A percentile compares a stretch with the other conserved stretches of the same genome.
These are phyloP conservation scores for Verticillium alfalfae DNA, from an alignment of 2,329 filamentous ascomycete species.

Conservation along the genomic window DNA sequence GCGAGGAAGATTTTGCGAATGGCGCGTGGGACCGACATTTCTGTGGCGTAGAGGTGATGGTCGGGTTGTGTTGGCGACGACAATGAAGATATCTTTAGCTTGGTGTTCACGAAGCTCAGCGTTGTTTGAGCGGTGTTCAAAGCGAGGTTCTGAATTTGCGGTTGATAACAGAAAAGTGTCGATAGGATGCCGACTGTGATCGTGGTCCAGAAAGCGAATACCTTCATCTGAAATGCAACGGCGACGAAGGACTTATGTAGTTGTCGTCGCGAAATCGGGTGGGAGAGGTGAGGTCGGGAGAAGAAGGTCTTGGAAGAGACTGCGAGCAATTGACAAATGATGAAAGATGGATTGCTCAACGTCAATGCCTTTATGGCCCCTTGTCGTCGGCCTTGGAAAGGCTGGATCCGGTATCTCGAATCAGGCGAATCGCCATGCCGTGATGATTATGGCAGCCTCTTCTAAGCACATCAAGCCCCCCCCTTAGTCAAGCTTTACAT, in stretches of 20 bases:
- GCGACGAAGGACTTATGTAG: background rate
- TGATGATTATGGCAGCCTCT: conserved; percentile 4
- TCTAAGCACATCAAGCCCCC: conserved; percentile 4
- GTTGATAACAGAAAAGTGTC: conserved; percentile 16
- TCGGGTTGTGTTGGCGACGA: conserved; percentile 5
- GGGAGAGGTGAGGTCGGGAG: background rate
- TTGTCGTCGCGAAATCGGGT: background rate
- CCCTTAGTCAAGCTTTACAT: conserved; percentile 22
- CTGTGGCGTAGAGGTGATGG: conserved; percentile 26
- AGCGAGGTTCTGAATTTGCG: conserved; percentile 14
- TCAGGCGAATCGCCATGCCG: background rate
- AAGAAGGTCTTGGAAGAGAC: background rate
- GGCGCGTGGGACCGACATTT: conserved; percentile 65
- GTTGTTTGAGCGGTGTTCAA: conserved; percentile 7
- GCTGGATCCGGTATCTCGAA: background rate
- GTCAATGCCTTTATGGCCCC: background rate
- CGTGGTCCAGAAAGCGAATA: conserved; percentile 18
- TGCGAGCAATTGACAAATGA: background rate
- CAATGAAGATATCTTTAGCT: background rate
- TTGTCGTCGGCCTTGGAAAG: background rate
- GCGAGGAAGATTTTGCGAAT: conserved; percentile 83
- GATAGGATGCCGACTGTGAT: conserved; percentile 22
- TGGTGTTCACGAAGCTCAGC: conserved; percentile 2
- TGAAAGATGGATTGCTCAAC: background rate
- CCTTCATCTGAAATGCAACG: conserved; percentile 20